Conservation (phyloP, 2,329 filamentous ascomycete genomes). For the Penicillium sp. region DNA sequence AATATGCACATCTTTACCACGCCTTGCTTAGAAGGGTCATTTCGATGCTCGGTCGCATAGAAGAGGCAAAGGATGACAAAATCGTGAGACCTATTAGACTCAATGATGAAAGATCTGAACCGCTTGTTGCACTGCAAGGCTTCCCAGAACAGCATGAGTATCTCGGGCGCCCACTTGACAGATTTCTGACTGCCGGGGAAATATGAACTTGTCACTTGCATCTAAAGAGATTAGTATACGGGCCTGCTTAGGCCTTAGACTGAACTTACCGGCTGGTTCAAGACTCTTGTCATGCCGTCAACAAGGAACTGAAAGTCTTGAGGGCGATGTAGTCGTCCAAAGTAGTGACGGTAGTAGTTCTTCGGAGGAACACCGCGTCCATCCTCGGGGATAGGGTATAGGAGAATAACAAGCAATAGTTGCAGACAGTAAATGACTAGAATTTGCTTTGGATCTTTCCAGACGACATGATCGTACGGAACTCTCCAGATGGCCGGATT, state of each 20-base stretch:
- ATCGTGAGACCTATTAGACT: slow-evolving; percentile 88
- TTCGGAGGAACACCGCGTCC: slow-evolving; percentile 64
- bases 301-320: slow-evolving; percentile 98
- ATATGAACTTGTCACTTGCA: slow-evolving; percentile 84
- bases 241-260: slow-evolving; percentile 1
- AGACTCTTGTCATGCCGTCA: slow-evolving; percentile 85
- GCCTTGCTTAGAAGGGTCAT: slow-evolving; percentile 82
- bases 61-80: slow-evolving; percentile 88
- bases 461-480: slow-evolving; percentile 87
- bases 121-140: slow-evolving; percentile 95
- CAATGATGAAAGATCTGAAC: slow-evolving; percentile 93
- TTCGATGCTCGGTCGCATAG: slow-evolving; percentile 85
- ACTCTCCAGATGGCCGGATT: slow-evolving; percentile 92
- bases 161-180: slow-evolving; percentile 85
- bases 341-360: slow-evolving; percentile 91
- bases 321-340: slow-evolving; percentile 82
- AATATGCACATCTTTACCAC: slow-evolving; percentile 98
- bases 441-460: slow-evolving; percentile 84
- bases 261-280: slow-evolving; percentile 70
- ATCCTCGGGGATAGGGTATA: slow-evolving; percentile 84
- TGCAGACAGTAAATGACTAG: slow-evolving; percentile 91
- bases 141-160: slow-evolving; percentile 97
- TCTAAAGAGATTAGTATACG: slow-evolving; percentile 34
- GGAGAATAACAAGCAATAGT: slow-evolving; percentile 74
- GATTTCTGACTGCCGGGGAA: slow-evolving; percentile 78